Percentiles rank a stretch among this genome's conserved stretches.
Conservation (phyloP, 202 grass and related monocot species). For the Thinopyrum obtusiflorum region DNA sequence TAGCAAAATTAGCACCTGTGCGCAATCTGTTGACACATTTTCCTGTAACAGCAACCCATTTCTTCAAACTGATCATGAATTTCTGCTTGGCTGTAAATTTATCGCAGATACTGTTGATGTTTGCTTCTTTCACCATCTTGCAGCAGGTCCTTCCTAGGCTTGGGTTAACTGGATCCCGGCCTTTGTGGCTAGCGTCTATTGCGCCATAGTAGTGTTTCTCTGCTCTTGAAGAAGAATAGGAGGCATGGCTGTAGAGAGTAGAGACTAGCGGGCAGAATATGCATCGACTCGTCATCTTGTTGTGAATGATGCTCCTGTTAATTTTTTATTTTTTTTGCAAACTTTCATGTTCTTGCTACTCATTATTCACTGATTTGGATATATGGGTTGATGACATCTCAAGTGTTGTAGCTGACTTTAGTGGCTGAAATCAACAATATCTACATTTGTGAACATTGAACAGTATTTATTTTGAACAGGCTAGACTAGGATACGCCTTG, state of each 20-base stretch:
- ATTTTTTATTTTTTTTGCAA: not conserved
- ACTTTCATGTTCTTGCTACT: not conserved
- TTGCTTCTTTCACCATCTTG: not conserved
- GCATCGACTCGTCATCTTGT: not conserved
- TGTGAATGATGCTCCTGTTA: not conserved
- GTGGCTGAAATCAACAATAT: not conserved
- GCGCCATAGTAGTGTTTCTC: not conserved
- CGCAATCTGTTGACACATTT: not conserved
- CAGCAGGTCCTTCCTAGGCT: not conserved
- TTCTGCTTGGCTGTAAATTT: not conserved
- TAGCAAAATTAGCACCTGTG: not conserved
- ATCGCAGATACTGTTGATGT: not conserved
- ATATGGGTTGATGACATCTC: not conserved
- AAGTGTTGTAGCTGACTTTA: too few species aligned
- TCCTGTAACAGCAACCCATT: not conserved
- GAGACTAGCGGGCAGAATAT: not conserved
- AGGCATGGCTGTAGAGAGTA: not conserved
- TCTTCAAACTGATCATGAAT: not conserved
- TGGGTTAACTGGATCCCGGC: not conserved
- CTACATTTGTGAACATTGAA: not conserved
- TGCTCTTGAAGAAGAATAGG: not conserved
- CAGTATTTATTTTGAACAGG: not conserved
- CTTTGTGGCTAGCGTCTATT: not conserved
- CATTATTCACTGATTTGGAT: not conserved
- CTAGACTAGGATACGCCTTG: not conserved